phyloP scores from a whole-genome alignment of 192 early-diverging fungal genomes.

The Rhizophagus clarus region DNA sequence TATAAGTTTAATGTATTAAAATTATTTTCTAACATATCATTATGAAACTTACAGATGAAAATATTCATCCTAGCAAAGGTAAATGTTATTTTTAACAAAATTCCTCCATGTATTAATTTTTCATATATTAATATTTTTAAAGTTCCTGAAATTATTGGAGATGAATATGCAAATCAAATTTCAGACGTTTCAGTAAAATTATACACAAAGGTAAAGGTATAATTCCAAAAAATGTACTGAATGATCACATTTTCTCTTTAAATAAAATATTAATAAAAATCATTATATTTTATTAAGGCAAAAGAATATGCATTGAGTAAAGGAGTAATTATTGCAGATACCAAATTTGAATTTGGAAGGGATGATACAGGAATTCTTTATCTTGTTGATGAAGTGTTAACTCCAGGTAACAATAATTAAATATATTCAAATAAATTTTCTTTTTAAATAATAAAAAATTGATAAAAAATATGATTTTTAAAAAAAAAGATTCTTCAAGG shows the following conservation, averaged over 20 bases:
- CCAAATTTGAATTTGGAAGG: slow-evolving; percentile 99
- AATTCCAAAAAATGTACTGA: slow-evolving; percentile 35
- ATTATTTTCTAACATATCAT: slow-evolving; percentile 29
- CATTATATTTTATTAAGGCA: slow-evolving; percentile 93
- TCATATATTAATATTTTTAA: slow-evolving; percentile 1
- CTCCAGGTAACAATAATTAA: slow-evolving; percentile 65
- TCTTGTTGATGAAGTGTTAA: slow-evolving; percentile 96
- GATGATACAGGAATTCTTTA: slow-evolving; percentile 79
- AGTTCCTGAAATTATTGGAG: slow-evolving; percentile 84
- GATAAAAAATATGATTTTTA: background rate
- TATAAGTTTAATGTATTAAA: background rate
- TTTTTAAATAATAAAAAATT: too few species aligned
- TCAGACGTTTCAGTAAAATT: slow-evolving; percentile 72
- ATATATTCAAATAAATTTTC: too few species aligned
- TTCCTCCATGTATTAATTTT: background rate
- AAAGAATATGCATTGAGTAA: slow-evolving; percentile 76
- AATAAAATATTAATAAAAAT: slow-evolving; percentile 89
- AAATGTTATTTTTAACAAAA: background rate
- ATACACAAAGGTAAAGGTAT: slow-evolving; percentile 82
- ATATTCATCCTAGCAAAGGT: slow-evolving; percentile 93
- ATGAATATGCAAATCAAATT: slow-evolving; percentile 74
- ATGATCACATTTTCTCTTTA: too few species aligned
- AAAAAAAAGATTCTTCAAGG: slow-evolving; percentile 82
- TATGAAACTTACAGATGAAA: slow-evolving; percentile 73
- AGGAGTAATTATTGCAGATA: slow-evolving; percentile 99